A percentile compares a stretch with the other conserved stretches of the same genome.
These are phyloP conservation scores for Naganishia cerealis DNA, from an alignment of 1,284 basidiomycete species.

Conservation along the genomic window DNA sequence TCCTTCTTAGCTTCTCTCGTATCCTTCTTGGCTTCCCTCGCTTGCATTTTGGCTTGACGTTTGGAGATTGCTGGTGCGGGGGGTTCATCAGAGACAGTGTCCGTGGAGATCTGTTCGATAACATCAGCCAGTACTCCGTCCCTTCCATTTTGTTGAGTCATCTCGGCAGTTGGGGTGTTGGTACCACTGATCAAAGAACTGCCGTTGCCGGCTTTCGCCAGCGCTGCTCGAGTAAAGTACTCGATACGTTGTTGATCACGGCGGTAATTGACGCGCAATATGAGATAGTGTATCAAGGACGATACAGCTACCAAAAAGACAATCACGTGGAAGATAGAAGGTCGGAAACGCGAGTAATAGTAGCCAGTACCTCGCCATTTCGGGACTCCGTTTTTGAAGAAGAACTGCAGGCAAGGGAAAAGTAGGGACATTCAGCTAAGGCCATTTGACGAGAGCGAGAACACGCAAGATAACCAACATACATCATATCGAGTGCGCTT, in stretches of 20 bases:
- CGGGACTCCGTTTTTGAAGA: constrained; percentile 54
- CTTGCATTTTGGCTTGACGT: constrained; percentile 26
- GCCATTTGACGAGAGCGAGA: background rate
- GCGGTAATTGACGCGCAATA: constrained; percentile 73
- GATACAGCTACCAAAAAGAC: constrained; percentile 72
- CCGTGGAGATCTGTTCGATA: constrained; percentile 17
- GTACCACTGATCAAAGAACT: constrained; percentile 25
- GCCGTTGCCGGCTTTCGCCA: constrained; percentile 68
- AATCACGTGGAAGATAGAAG: constrained; percentile 75
- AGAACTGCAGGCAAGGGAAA: constrained; percentile 49
- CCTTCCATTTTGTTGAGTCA: constrained; percentile 6
- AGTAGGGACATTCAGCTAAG: background rate
- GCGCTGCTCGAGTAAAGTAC: constrained; percentile 65
- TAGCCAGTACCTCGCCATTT: constrained; percentile 59
- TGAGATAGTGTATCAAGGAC: constrained; percentile 72
- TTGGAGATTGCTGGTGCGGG: constrained; percentile 9
- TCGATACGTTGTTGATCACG: constrained; percentile 71
- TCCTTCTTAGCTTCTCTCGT: constrained; percentile 2
- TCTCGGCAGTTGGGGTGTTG: constrained; percentile 26
- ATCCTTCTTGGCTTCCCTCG: constrained; percentile 29
- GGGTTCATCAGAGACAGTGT: background rate
- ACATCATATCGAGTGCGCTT: constrained; percentile 70
- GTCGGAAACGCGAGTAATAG: constrained; percentile 88
- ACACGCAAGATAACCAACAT: constrained; percentile 22
- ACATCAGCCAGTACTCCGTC: constrained; percentile 34